These are phyloP conservation scores for Daldinia sp. DNA, from an alignment of 2,329 filamentous ascomycete species.

Conservation along the genomic window DNA sequence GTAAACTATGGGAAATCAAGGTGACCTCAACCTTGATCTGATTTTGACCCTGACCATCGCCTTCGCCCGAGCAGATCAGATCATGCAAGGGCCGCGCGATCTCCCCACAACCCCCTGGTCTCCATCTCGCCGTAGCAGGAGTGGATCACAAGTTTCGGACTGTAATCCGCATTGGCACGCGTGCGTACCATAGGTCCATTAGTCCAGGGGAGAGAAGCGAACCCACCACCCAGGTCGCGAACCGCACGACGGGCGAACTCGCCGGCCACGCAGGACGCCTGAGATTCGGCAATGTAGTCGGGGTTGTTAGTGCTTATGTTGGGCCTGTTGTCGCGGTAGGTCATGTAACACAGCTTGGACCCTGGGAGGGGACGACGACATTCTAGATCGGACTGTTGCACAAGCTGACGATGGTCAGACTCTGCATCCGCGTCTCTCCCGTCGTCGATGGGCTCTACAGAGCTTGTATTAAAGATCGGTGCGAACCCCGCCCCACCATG, in stretches of 20 bases:
- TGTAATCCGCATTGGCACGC: not conserved
- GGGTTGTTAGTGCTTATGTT: constrained; percentile 25
- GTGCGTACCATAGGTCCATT: no score
- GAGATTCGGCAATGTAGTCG: not conserved
- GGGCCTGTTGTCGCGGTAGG: not conserved
- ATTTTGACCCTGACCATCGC: no score
- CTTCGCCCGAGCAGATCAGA: not conserved
- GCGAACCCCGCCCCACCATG: not conserved
- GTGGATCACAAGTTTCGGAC: constrained; percentile 16
- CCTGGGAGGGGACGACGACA: constrained; percentile 5
- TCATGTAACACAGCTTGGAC: constrained; percentile 21
- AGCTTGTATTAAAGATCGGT: constrained; percentile 19
- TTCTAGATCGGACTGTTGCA: constrained; percentile 33
- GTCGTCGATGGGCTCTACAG: not conserved
- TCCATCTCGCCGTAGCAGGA: not conserved
- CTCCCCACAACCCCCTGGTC: not conserved
- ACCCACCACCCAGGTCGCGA: constrained; percentile 16
- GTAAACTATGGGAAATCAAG: no score
- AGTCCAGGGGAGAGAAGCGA: not conserved
- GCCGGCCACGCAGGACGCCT: constrained; percentile 5
- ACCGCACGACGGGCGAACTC: constrained; percentile 14
- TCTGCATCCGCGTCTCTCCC: not conserved
- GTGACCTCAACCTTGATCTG: no score
- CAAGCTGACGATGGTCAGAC: constrained; percentile 10
- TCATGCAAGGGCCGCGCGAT: not conserved